Evolutionary conservation across 306 rosid genomes (phyloP).

Genomic region (Cucurbita argyrosperma): DNA sequence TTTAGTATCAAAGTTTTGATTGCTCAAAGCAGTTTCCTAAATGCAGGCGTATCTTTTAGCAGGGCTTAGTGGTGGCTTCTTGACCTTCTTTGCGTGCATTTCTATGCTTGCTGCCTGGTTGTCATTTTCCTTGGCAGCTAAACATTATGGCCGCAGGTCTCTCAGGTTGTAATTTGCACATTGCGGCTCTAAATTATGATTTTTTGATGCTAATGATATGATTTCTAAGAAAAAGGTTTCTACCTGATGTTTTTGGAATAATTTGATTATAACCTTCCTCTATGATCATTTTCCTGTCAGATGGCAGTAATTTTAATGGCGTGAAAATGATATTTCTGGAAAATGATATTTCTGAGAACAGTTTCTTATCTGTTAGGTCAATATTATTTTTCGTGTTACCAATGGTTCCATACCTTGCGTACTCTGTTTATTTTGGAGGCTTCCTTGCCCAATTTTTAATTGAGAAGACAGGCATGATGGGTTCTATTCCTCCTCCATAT

Average conservation of each 20-base stretch:
- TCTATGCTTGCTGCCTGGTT: slow-evolving; percentile 82
- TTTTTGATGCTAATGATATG: background rate
- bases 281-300: background rate
- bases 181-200: slow-evolving; percentile 1
- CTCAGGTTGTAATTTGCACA: slow-evolving; percentile 39
- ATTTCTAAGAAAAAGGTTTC: background rate
- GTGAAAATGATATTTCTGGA: no score
- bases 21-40: slow-evolving; percentile 34
- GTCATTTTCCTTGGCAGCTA: slow-evolving; percentile 44
- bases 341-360: no score
- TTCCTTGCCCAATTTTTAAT: slow-evolving; percentile 69
- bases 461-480: slow-evolving; percentile 99
- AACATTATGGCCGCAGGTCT: slow-evolving; percentile 42
- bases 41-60: slow-evolving; percentile 75
- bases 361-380: slow-evolving; percentile 40
- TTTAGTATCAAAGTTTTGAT: background rate
- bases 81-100: slow-evolving; percentile 42
- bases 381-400: slow-evolving; percentile 56
- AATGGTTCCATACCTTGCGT: slow-evolving; percentile 62
- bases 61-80: slow-evolving; percentile 87
- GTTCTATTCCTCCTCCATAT: slow-evolving; percentile 77
- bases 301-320: background rate
- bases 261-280: background rate
- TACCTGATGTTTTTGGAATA: background rate
- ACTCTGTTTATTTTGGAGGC: slow-evolving; percentile 82